phyloP scores from a whole-genome alignment of 176 grass and related monocot genomes.

The Triticum aestivum region IWGSC_CS_RefSeq_v2.1 NC_057814.1:222466233-222466732 shows the following conservation, averaged over 20 bases:
- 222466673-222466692: background rate
- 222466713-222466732: background rate
- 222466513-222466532: constrained; percentile 3
- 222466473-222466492: constrained; percentile 21
- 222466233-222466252: background rate
- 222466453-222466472: constrained; percentile 27
- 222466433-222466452: background rate
- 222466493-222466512: constrained; percentile 22
- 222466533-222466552: background rate
- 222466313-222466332: constrained; percentile 36
- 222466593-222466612: background rate
- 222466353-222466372: background rate
- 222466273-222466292: constrained; percentile 41
- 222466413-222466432: constrained; percentile 34
- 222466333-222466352: constrained; percentile 34
- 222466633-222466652: background rate
- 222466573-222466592: background rate
- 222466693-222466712: background rate
- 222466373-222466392: constrained; percentile 19
- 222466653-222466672: background rate
- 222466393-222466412: constrained; percentile 19
- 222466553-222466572: background rate
- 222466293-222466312: constrained; percentile 25
- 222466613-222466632: background rate
- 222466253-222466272: constrained; percentile 14